Percentiles rank a stretch among this genome's conserved stretches.
phyloP scores from a whole-genome alignment of 306 rosid species.

The cucumber (Cucumis sativus) region Cucumber_9930_V3 NC_026656.2:19342001-19342500 shows the following conservation, averaged over 20 bases:
- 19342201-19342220: constrained; percentile 44
- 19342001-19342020: constrained; percentile 21
- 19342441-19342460: background rate
- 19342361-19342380: constrained; percentile 25
- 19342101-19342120: constrained; percentile 36
- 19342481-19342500: background rate
- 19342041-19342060: constrained; percentile 35
- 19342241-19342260: constrained; percentile 37
- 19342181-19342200: constrained; percentile 30
- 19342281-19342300: background rate
- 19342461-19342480: background rate
- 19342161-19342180: constrained; percentile 39
- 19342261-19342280: background rate
- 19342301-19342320: background rate
- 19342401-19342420: constrained; percentile 10
- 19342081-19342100: constrained; percentile 36
- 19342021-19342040: constrained; percentile 34
- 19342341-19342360: background rate
- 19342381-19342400: constrained; percentile 13
- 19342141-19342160: constrained; percentile 35
- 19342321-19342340: background rate
- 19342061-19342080: constrained; percentile 20
- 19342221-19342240: constrained; percentile 36
- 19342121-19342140: constrained; percentile 32
- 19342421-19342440: constrained; percentile 1